Base-by-base conservation (phyloP, 345 rosid genomes). In the Carallia pectinifolia region DNA sequence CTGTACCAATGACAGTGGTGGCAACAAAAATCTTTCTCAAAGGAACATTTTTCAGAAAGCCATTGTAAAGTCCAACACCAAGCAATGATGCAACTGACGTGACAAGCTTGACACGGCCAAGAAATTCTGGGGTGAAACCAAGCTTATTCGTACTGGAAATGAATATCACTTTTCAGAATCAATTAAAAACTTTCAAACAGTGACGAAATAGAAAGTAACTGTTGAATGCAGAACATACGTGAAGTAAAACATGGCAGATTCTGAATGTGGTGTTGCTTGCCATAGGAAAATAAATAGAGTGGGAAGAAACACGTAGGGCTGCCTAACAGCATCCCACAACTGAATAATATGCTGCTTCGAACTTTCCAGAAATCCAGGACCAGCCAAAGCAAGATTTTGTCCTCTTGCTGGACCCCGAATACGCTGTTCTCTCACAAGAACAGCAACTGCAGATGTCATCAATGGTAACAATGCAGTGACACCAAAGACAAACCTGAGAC, bases 251-350 rank as follows among this genome's bases (percentile, higher is more conserved):
- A 92, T 86, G 68, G 98, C 99, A 64, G 97, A 89, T 68, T 95
- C 99, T 30, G 99, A 95, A 8, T 89, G 98, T 2, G 98, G 99
- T n/a, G 98, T 95, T 75, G 97, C 90, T 86, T 95, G 99, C 99
- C 99, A 92, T 62, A 92, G 85, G 85, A 95, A 92, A 63, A 95
- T 82, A 76, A 95, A 95, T 31, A 90, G 75, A 12, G 98, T 90
- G 5, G 97, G 97, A 13, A 95, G 88, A 66, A 88, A 87, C 58
- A 92, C 96, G 75, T 82, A 85, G 7, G 96, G 94, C 73, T 92
- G 89, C 81, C 84, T 86, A 55, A 90, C 84, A 66, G 99, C 96
- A 69, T 58, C 63, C 93, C 92, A 90, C 48, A 92, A 78, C 82
- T 85, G 82, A 76, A 88, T 66, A 61, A 90, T 68, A 69, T 80